phyloP scores from a whole-genome alignment of 2,329 filamentous ascomycete genomes.

The Ascochyta viciae-villosae region DNA sequence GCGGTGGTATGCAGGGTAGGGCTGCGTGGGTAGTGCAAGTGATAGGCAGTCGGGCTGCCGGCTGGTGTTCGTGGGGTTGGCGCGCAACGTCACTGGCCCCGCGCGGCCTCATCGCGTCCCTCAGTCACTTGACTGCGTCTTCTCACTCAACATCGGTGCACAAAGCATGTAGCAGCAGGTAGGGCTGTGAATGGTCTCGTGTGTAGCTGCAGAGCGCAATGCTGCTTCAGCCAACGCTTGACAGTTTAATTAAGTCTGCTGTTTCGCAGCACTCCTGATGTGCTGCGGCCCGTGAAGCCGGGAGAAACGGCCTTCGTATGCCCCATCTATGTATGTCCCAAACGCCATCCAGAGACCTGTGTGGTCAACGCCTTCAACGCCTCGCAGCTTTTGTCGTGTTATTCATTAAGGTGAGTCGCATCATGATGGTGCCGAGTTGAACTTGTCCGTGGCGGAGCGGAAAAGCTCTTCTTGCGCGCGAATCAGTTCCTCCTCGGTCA shows the following conservation, averaged over 20 bases:
- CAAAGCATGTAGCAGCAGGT: not conserved
- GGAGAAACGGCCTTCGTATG: constrained; percentile 19
- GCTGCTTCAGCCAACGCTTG: not conserved
- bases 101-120: not conserved
- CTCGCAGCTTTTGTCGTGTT: constrained; percentile 24
- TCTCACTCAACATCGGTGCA: not conserved
- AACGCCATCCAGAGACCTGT: constrained; percentile 29
- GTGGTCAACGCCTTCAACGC: constrained; percentile 34
- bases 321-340: constrained; percentile 26
- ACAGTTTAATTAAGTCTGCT: constrained; percentile 8
- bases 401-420: constrained; percentile 15
- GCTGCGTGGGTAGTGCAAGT: constrained; percentile 19
- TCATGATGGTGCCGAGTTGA: constrained; percentile 61
- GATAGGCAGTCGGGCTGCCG: constrained; percentile 30
- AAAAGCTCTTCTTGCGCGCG: constrained; percentile 92
- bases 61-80: constrained; percentile 36
- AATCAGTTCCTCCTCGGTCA: constrained; percentile 89
- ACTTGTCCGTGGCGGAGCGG: constrained; percentile 77
- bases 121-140: not conserved
- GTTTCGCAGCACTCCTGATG: constrained; percentile 2
- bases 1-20: constrained; percentile 15
- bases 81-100: constrained; percentile 32
- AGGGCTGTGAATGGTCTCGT: not conserved
- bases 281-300: constrained; percentile 9
- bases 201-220: not conserved